Percentiles rank a stretch among this genome's conserved stretches.
These are phyloP conservation scores for Penicillium glabrum DNA, from an alignment of 2,329 filamentous ascomycete genomes.

Conservation along the genomic window DNA sequence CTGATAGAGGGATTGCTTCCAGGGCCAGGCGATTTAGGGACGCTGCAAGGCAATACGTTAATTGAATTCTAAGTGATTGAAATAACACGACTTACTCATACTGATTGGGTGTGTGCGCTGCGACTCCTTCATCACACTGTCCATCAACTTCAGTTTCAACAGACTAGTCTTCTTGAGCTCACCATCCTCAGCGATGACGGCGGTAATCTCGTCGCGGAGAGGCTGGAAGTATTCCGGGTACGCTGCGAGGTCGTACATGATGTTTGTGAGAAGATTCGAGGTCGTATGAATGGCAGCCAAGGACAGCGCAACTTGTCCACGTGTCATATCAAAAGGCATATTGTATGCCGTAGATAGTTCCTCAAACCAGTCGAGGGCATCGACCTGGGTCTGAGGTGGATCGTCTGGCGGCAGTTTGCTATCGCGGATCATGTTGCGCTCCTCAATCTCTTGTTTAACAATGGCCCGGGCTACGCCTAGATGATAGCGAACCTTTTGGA, in stretches of 20 bases:
- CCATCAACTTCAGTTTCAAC: conserved; percentile 34
- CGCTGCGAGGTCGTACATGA: conserved; percentile 55
- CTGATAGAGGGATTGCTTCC: conserved; percentile 26
- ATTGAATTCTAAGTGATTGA: background rate
- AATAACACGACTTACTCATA: conserved; percentile 21
- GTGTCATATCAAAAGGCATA: conserved; percentile 13
- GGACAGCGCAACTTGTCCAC: conserved; percentile 27
- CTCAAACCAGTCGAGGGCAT: conserved; percentile 32
- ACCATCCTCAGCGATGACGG: conserved; percentile 43
- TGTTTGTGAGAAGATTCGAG: conserved; percentile 43
- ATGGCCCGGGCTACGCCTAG: conserved; percentile 39
- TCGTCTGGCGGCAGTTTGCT: conserved; percentile 19
- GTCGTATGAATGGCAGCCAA: conserved; percentile 37
- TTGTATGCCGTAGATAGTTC: conserved; percentile 14
- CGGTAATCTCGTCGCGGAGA: conserved; percentile 53
- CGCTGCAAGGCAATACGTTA: conserved; percentile 11
- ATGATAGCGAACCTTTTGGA: conserved; percentile 39
- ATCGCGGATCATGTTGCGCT: conserved; percentile 19
- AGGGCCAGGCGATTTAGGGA: conserved; percentile 26
- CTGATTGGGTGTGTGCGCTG: conserved; percentile 29
- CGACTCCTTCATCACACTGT: conserved; percentile 37
- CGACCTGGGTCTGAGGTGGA: conserved; percentile 14
- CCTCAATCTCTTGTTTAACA: conserved; percentile 27
- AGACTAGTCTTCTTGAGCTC: conserved; percentile 35
- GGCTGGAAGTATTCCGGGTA: conserved; percentile 53